Conservation (phyloP, 2,329 filamentous ascomycete genomes). For the Aspergillus flavus region DNA sequence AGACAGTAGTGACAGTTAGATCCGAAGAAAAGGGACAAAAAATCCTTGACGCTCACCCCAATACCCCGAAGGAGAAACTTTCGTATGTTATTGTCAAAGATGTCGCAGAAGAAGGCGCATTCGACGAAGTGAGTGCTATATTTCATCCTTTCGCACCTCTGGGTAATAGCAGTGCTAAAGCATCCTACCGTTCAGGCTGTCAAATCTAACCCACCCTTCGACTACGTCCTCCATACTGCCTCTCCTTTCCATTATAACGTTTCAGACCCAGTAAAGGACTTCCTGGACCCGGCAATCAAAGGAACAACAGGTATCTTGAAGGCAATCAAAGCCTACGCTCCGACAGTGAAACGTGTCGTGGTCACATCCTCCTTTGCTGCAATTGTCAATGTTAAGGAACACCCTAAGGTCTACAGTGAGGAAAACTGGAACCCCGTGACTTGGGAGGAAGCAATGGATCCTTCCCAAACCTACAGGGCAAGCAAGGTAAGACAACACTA, state of each 20-base stretch:
- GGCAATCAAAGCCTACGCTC: conserved; percentile 62
- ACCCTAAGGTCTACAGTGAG: conserved; percentile 40
- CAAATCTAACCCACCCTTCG: conserved; percentile 65
- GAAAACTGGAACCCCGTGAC: conserved; percentile 49
- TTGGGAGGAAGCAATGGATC: conserved; percentile 42
- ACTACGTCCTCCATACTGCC: conserved; percentile 74
- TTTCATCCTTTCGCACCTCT: background rate
- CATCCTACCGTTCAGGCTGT: conserved; percentile 46
- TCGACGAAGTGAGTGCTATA: conserved; percentile 55
- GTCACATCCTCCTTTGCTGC: conserved; percentile 72
- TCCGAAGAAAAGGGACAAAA: conserved; percentile 64
- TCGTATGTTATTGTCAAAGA: conserved; percentile 71
- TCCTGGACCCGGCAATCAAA: conserved; percentile 64
- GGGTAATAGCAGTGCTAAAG: background rate
- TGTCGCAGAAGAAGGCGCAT: conserved; percentile 69
- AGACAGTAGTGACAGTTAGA: conserved; percentile 65
- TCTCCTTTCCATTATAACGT: conserved; percentile 75
- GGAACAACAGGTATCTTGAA: conserved; percentile 66
- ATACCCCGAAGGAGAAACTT: conserved; percentile 57
- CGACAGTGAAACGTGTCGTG: conserved; percentile 71
- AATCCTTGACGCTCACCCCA: conserved; percentile 58
- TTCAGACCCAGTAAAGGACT: conserved; percentile 65
- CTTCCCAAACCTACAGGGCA: conserved; percentile 46
- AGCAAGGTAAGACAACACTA: conserved; percentile 52
- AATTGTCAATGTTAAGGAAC: conserved; percentile 55